These are phyloP conservation scores for Nepenthes mirabilis DNA, from an alignment of 148 eudicot genomes.

Conservation along the genomic window DNA sequence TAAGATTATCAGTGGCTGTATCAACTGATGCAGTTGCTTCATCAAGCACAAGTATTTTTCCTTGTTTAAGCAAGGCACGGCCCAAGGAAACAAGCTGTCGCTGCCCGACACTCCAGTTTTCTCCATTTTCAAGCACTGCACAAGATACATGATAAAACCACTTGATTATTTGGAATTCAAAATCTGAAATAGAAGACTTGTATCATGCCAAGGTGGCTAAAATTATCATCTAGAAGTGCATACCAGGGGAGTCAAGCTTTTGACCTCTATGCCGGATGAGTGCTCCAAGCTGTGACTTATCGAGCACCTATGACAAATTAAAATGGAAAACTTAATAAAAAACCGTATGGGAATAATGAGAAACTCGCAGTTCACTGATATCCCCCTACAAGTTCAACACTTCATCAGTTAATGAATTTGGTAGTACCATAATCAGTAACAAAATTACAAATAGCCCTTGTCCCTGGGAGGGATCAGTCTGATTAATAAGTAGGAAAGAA, in stretches of 20 bases:
- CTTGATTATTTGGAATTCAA: background rate
- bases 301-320: conserved; percentile 60
- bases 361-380: background rate
- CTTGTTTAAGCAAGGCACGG: conserved; percentile 87
- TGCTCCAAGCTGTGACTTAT: conserved; percentile 91
- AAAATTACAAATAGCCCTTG: too few relatives aligned
- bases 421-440: too few relatives aligned
- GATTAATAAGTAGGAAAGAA: too few relatives aligned
- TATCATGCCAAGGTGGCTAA: background rate
- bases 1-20: conserved; percentile 86
- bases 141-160: background rate
- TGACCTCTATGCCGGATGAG: conserved; percentile 67
- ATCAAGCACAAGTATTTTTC: conserved; percentile 86
- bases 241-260: conserved; percentile 85
- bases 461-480: too few relatives aligned
- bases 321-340: background rate
- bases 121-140: conserved; percentile 89
- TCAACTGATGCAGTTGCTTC: conserved; percentile 99
- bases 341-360: background rate
- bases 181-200: background rate
- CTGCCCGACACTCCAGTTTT: conserved; percentile 98
- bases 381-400: too few relatives aligned
- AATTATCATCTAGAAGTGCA: conserved; percentile 2
- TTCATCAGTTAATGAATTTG: too few relatives aligned
- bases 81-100: conserved; percentile 93